Conservation (phyloP, 2,329 filamentous ascomycete species). For the Dactylellina drechsleri region DNA sequence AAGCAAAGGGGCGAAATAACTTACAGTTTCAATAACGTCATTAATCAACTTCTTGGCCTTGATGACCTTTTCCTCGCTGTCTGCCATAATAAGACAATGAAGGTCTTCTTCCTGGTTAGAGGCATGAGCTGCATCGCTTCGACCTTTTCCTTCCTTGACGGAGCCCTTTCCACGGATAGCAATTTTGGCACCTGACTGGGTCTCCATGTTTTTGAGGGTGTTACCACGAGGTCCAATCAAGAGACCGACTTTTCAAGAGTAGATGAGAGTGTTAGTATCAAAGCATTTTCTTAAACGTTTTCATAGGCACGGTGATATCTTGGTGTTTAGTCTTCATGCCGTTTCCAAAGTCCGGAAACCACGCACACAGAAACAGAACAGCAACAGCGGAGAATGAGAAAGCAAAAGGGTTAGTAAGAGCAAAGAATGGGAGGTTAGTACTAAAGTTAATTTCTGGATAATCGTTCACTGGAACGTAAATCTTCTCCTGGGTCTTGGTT, state of each 20-base stretch:
- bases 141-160: slow-evolving; percentile 99
- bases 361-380: slow-evolving; percentile 40
- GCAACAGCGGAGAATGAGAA: slow-evolving; percentile 31
- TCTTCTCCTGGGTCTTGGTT: slow-evolving; percentile 99
- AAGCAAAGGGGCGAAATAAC: slow-evolving; percentile 61
- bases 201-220: slow-evolving; percentile 99
- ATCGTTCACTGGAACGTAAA: slow-evolving; percentile 99
- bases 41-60: slow-evolving; percentile 99
- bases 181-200: slow-evolving; percentile 96
- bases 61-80: slow-evolving; percentile 99
- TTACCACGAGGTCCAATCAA: slow-evolving; percentile 99
- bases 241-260: slow-evolving; percentile 89
- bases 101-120: slow-evolving; percentile 99
- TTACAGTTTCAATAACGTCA: slow-evolving; percentile 97
- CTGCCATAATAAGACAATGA: slow-evolving; percentile 99
- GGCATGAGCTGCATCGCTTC: slow-evolving; percentile 97
- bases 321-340: slow-evolving; percentile 51
- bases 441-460: slow-evolving; percentile 99
- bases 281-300: slow-evolving; percentile 55
- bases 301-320: slow-evolving; percentile 24
- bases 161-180: slow-evolving; percentile 99
- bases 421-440: slow-evolving; percentile 70
- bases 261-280: slow-evolving; percentile 85
- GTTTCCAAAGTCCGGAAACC: slow-evolving; percentile 39
- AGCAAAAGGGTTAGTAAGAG: slow-evolving; percentile 61